Base-by-base conservation (phyloP, 805 yeast genomes). In the Blastobotrys terrestris region DNA sequence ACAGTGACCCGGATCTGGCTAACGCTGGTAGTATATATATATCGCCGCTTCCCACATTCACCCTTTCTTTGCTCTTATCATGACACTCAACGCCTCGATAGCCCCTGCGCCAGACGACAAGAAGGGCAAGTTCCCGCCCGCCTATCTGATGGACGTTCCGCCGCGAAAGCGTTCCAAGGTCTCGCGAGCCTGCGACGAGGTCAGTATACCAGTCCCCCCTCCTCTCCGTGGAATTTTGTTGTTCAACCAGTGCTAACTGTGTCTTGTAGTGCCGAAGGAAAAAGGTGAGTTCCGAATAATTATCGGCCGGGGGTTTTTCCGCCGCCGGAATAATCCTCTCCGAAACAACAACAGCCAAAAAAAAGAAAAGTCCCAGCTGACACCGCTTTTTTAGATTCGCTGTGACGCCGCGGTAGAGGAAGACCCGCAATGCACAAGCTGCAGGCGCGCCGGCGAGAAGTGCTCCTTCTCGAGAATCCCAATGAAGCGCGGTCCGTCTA, bases 401-500 rank as follows among this genome's bases (percentile, higher is more conserved):
- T 72, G 76, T 56, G 76, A 72, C 46, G 62, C 63, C 31, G 63
- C 63, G 13, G 51, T 64, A 22, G 68, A 64, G 31, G 64, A 63
- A 22, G 61, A 57, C 16, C 55, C 58, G 3, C 58, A 63, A 14
- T 81, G 86, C 66, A 70, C 77, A 31, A 77, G 79, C 52, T 81
- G 86, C 65, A 61, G 67, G 18, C 76, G 80, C 50, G 72, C 75
- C 44, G 74, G 74, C 57, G 82, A 77, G 26, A 67, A 65, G 22
- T 81, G 86, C 66, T 70, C 80, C 6, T 81, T 80, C 59, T 72
- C 78, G 20, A 70, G 85, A 35, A 68, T 77, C 21, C 86, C 85
- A 22, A 68, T 81, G 63, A 81, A 81, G 58, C 69, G 86, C 51
- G 86, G 86, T 0, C 86, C 86, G 2, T 72, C 81, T 1, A 80